Evolutionary conservation across 2,329 filamentous ascomycete species (phyloP), one percentile per base, ranked within the genome.

Genomic region (Fonsecaea nubica): DNA sequence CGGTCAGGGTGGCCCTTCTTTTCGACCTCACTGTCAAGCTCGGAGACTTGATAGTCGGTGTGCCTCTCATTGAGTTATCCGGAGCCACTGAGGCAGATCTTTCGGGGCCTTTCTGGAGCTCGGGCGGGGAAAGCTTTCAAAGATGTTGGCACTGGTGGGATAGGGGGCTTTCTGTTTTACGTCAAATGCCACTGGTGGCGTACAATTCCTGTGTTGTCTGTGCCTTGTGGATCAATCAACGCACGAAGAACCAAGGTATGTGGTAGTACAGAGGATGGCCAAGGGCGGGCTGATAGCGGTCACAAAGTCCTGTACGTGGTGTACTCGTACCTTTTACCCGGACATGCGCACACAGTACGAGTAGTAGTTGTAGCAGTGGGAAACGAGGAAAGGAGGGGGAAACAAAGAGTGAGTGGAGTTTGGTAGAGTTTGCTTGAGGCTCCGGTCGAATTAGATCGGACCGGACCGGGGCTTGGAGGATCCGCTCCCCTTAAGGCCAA

Each of bases 201-300:
- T 15, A 50, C 58, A 61, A 30, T 25, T 35, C 30, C 36, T 40
- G 18, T 38, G 48, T 33, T 61, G 45, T 42, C 58, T 54, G 15
- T 53, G 35, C 4, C 10, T 13, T 35, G 42, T 54, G 48, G 35
- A 36, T 61, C 58, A 33, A 53, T 40, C 45, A 61, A 25, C 30
- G 25, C 32, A 12, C 33, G 7, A 61, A 30, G 45, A n/a, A 53
- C 10, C 18, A 53, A 36, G 13, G 30, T 10, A 13, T 33, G 32
- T 32, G 58, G 58, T 61, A 54, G 48, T 35, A 61, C 45, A 32
- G 33, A 54, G 45, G 57, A 59, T 35, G 15, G 32, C 45, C 10
- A 50, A 13, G 45, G 45, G 45, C 2, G 45, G 25, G 2, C 21
- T 61, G 58, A 32, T 33, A 61, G 48, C 12, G 18, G 32, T 61